These are phyloP conservation scores for Chlorella sp. DNA, from an alignment of 139 green algal species.

Conservation along the genomic window DNA sequence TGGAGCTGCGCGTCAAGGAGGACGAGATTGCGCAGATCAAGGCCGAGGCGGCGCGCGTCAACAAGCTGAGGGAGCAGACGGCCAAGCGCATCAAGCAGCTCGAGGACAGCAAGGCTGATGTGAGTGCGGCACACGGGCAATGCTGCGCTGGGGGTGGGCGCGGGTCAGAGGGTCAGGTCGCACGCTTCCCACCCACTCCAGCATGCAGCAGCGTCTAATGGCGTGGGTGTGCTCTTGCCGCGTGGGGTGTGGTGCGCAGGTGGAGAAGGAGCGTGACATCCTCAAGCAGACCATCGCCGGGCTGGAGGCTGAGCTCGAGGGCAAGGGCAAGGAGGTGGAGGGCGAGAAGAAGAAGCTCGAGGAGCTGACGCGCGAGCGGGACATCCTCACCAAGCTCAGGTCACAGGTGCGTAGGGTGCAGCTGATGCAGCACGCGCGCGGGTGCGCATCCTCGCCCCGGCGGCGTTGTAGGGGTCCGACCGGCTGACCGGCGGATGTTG, in stretches of 20 bases:
- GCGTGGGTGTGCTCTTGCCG: too few relatives aligned
- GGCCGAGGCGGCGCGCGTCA: slow-evolving; percentile 57
- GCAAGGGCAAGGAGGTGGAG: slow-evolving; percentile 40
- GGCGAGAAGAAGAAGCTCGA: slow-evolving; percentile 67
- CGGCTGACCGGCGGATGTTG: too few relatives aligned
- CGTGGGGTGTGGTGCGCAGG: not conserved
- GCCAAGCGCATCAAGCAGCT: slow-evolving; percentile 41
- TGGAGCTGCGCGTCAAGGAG: slow-evolving; percentile 83
- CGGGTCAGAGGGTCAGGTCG: too few relatives aligned
- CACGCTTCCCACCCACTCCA: too few relatives aligned
- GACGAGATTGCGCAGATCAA: slow-evolving; percentile 38
- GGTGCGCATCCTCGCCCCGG: too few relatives aligned
- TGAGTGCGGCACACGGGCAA: too few relatives aligned
- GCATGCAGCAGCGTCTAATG: too few relatives aligned
- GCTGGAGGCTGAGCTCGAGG: slow-evolving; percentile 47
- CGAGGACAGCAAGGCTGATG: slow-evolving; percentile 29
- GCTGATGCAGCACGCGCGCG: too few relatives aligned
- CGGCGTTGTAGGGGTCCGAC: too few relatives aligned
- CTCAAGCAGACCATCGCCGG: slow-evolving; percentile 31
- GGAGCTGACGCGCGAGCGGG: slow-evolving; percentile 75
- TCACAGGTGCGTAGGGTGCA: slow-evolving; percentile 44
- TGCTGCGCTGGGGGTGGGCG: too few relatives aligned
- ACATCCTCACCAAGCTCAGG: slow-evolving; percentile 85
- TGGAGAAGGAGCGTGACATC: slow-evolving; percentile 52
- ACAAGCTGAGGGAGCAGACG: slow-evolving; percentile 59